Percentiles rank a stretch among this genome's conserved stretches.
Conservation (phyloP, 2,329 filamentous ascomycete genomes). For the Hypomyces rosellus region DNA sequence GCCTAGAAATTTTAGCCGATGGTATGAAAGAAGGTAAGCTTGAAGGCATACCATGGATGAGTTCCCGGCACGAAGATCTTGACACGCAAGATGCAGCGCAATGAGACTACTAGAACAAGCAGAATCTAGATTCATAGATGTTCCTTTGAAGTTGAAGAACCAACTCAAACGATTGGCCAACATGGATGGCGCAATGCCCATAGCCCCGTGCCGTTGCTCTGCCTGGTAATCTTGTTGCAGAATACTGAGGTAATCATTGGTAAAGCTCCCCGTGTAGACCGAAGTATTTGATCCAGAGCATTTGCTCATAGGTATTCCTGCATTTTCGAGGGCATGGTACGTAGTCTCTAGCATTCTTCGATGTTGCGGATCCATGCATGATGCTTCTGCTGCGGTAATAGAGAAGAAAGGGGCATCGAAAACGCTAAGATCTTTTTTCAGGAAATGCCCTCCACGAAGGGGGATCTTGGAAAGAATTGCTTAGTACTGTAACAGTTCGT, state of each 20-base stretch:
- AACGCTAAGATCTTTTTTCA: constrained; percentile 19
- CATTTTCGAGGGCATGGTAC: constrained; percentile 22
- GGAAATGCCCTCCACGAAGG: constrained; percentile 20
- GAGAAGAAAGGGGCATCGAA: constrained; percentile 21
- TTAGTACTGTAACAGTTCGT: not conserved
- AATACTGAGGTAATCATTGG: constrained; percentile 30
- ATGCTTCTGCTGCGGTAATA: constrained; percentile 17
- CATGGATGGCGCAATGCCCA: constrained; percentile 24
- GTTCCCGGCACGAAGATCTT: constrained; percentile 4
- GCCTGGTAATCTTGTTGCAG: constrained; percentile 15
- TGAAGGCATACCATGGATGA: no score
- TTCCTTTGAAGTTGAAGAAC: constrained; percentile 28
- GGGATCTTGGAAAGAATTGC: not conserved
- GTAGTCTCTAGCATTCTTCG: constrained; percentile 20
- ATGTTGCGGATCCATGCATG: constrained; percentile 24
- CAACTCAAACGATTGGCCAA: constrained; percentile 32
- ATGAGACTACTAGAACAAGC: constrained; percentile 27
- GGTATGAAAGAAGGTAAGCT: constrained; percentile 23
- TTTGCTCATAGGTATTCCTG: constrained; percentile 12
- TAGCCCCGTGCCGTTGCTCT: constrained; percentile 23
- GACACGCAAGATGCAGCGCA: constrained; percentile 22
- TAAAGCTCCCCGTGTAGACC: constrained; percentile 29
- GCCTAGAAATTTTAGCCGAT: not conserved
- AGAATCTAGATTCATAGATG: constrained; percentile 27
- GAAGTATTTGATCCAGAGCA: constrained; percentile 24